These are phyloP conservation scores for Gonium pectorale DNA, from an alignment of 139 green algal genomes.

Conservation along the genomic window DNA sequence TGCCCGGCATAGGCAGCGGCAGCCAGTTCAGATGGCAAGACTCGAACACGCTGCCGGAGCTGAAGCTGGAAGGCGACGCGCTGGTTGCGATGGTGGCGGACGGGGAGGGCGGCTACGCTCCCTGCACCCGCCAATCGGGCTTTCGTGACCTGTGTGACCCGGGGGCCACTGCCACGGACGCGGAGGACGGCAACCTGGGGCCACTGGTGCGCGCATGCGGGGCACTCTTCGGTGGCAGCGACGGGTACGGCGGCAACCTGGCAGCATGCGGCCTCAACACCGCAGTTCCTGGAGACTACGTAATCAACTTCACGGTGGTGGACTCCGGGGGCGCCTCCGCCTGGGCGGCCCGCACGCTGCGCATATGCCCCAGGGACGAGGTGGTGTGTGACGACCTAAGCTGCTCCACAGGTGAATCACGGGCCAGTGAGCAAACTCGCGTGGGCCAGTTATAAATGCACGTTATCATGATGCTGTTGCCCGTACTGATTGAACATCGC, in stretches of 20 bases:
- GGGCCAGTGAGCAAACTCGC: not conserved
- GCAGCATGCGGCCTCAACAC: not conserved
- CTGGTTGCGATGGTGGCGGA: conserved; percentile 2
- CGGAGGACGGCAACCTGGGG: conserved; percentile 37
- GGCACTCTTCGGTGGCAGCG: not conserved
- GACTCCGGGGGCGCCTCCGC: not conserved
- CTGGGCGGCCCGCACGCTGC: not conserved
- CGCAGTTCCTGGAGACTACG: not conserved
- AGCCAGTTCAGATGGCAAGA: too few species aligned
- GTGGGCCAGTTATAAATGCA: not conserved
- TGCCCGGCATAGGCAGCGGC: not conserved
- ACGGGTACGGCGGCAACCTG: not conserved
- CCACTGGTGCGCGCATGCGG: conserved; percentile 31
- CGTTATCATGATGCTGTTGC: not conserved
- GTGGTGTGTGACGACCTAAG: not conserved
- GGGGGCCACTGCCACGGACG: conserved; percentile 18
- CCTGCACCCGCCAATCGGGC: not conserved
- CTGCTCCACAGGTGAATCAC: not conserved
- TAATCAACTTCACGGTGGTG: not conserved
- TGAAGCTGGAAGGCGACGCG: not conserved
- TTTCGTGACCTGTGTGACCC: conserved; percentile 18
- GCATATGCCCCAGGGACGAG: not conserved
- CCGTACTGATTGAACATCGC: not conserved
- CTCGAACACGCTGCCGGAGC: not conserved
- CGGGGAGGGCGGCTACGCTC: not conserved